Conservation (phyloP, 257 asterid species). For the Ocimum tenuiflorum region DNA sequence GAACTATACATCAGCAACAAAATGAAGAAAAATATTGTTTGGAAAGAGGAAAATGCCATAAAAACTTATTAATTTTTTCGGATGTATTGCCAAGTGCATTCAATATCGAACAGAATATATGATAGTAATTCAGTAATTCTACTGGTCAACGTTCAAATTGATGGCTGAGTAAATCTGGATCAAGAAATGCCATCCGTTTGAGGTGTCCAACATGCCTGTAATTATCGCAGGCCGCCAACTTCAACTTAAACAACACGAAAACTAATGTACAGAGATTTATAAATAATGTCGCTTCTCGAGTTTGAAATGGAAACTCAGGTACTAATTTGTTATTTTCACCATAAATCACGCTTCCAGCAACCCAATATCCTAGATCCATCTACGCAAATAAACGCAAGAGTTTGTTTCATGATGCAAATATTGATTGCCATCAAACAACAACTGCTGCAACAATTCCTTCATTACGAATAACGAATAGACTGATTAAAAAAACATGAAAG, state of each 20-base stretch:
- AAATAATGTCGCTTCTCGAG: too few relatives aligned
- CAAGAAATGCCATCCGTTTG: neutral
- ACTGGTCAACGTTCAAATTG: neutral
- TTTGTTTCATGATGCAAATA: neutral
- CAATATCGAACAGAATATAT: neutral
- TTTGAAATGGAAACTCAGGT: too few relatives aligned
- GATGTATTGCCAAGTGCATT: neutral
- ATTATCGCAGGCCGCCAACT: neutral
- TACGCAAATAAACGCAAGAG: neutral
- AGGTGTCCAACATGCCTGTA: neutral
- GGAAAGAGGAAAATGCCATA: neutral
- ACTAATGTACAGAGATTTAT: neutral
- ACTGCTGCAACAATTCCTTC: neutral
- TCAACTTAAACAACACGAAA: neutral
- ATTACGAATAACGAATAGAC: neutral
- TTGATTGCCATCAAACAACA: neutral
- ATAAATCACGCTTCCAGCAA: too few relatives aligned
- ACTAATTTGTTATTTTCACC: too few relatives aligned
- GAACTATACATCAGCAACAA: neutral
- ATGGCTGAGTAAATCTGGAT: neutral
- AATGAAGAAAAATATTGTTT: neutral
- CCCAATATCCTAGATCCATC: neutral
- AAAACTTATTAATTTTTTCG: neutral
- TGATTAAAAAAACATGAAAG: neutral
- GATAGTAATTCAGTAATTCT: neutral